Evolutionary conservation across 2,329 filamentous ascomycete species (phyloP), one percentile per base, ranked within the genome.

Genomic region (Hypoxylon sp.): DNA sequence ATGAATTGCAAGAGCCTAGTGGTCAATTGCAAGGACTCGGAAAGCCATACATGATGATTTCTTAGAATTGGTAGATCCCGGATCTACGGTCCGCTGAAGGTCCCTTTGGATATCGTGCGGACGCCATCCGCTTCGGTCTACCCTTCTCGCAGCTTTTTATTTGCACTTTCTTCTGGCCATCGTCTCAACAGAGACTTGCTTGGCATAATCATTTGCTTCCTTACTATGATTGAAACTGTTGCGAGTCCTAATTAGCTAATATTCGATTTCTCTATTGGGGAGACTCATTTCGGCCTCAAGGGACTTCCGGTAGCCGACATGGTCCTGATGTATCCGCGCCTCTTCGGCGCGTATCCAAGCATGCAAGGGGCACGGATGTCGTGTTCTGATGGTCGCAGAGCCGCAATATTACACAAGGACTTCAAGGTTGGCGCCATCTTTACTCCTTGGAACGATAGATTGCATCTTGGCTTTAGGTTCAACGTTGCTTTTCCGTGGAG

Each of bases 71-170:
- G 47, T 44, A 54, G 46, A 51, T 58, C 53, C n/a, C 65, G 65
- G 65, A 44, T 68, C 61, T 42, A 14, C 62, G 68, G 68, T 26
- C 68, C 68, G 65, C 22, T 48, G 22, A 47, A 58, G 6, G 14
- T 37, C n/a, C 17, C 17, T 24, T 53, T 59, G 19, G 19, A 3
- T 22, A 33, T 52, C 8, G 39, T 17, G 47, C 47, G 26, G 22
- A 10, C 19, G 14, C 44, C 24, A 39, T 59, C 24, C 35, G n/a
- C 42, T 22, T 9, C n/a, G 22, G 14, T 47, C 33, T 26, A 13
- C 29, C 26, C 1, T 9, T 35, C 51, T 47, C 10, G 22, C 33
- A 19, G 35, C n/a, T 22, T 59, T 48, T 60, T 46, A 52, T 47
- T 33, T 13, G n/a, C 26, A 22, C 29, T 50, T 19, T 59, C 46